phyloP scores from a whole-genome alignment of 805 yeast species.

The Hemisphaericaspora nanyangensis region DNA sequence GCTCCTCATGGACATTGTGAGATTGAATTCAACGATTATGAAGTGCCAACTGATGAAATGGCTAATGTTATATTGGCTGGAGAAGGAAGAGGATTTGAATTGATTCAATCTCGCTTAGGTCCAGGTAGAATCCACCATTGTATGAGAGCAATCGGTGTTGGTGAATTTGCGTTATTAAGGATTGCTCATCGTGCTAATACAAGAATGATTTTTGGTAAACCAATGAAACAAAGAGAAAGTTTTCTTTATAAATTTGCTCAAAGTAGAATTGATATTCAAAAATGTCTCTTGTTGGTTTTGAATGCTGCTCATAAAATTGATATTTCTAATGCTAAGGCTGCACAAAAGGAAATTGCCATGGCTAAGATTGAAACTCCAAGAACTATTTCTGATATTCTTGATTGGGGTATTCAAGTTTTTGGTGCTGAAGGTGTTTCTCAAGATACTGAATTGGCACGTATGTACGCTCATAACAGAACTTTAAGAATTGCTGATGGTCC shows the following conservation, averaged over 20 bases:
- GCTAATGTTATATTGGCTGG: constrained; percentile 39
- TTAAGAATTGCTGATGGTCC: constrained; percentile 68
- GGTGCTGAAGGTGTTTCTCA: constrained; percentile 66
- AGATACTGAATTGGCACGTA: constrained; percentile 54
- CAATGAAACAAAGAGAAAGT: constrained; percentile 47
- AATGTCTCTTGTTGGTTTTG: constrained; percentile 51
- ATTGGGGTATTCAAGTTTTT: constrained; percentile 61
- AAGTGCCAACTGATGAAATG: constrained; percentile 43
- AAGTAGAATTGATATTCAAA: constrained; percentile 50
- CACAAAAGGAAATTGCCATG: constrained; percentile 54
- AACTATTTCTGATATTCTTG: constrained; percentile 47
- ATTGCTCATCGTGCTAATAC: constrained; percentile 49
- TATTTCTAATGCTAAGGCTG: constrained; percentile 48
- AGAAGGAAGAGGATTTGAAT: constrained; percentile 55
- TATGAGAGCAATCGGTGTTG: constrained; percentile 61
- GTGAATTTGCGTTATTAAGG: constrained; percentile 49
- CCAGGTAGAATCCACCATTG: constrained; percentile 73
- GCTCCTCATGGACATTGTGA: constrained; percentile 75
- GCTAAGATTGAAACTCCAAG: constrained; percentile 64
- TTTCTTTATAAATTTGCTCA: constrained; percentile 49
- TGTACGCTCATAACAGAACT: constrained; percentile 51
- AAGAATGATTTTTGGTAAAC: constrained; percentile 50
- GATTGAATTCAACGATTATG: constrained; percentile 47
- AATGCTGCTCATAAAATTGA: constrained; percentile 63
- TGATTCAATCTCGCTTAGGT: constrained; percentile 62